Evolutionary conservation across 2,329 filamentous ascomycete genomes (phyloP), one percentile per base, ranked within the genome.

Genomic region (Cladophialophora immunda): DNA sequence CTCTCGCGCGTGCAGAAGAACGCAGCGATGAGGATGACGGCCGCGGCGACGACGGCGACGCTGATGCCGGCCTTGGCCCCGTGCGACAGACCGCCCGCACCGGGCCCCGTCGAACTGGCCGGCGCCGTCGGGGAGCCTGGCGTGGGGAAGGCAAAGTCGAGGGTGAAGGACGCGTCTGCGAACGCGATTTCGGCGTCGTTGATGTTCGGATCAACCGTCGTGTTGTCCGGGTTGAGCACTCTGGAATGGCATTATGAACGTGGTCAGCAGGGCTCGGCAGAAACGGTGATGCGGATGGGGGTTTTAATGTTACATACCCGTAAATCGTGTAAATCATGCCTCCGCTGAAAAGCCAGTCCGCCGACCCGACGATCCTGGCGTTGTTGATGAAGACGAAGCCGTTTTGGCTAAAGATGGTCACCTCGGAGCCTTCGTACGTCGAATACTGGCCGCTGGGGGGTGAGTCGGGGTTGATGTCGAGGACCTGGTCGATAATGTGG

Each of bases 321-420:
- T 62, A 61, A 32, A 66, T 66, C 4, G 53, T 66, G 54, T 66
- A 66, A 27, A 66, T 66, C 58, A 58, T 56, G 19, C 64, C 64
- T 19, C 64, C 64, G 13, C 30, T 32, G 38, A 62, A 66, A n/a
- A 66, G 13, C 64, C 64, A 66, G 15, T 66, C 36, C 2, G 58
- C 38, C 1, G 52, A 41, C 4, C 64, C 22, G 25, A 62, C 58
- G 19, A 68, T 47, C 13, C 53, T n/a, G 34, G 66, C 66, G 41
- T 61, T 65, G 53, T 68, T 68, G 32, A 68, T 47, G 25, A 68
- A 68, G 8, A 53, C 53, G 47, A 55, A 36, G 27, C 50, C 62
- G 32, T 62, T 54, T 15, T 32, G 27, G 27, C 19, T 50, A n/a
- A 54, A 61, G 30, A 68, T 65, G 30, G 55, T 34, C n/a, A 68